Evolutionary conservation across 176 grass and related monocot species (phyloP).

Genomic region (Cenchrus americanus): DNA sequence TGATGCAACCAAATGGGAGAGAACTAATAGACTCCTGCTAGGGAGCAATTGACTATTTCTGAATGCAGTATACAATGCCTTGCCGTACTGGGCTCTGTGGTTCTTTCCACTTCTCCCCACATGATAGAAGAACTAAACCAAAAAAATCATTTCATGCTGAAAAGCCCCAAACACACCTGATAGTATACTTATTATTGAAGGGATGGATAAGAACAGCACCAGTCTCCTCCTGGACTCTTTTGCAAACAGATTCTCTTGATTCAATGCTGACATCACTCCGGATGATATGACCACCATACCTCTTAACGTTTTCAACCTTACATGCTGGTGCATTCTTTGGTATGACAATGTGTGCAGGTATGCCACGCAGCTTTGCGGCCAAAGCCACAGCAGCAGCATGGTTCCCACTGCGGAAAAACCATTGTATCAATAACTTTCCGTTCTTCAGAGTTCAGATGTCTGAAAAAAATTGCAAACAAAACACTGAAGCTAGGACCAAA

Average conservation of each 20-base stretch:
- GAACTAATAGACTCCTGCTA: not conserved
- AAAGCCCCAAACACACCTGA: slow-evolving; percentile 57
- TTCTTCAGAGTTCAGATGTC: not conserved
- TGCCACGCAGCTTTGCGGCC: slow-evolving; percentile 82
- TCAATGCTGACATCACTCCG: slow-evolving; percentile 76
- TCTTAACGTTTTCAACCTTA: slow-evolving; percentile 86
- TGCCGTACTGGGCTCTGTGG: not conserved
- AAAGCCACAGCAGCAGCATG: slow-evolving; percentile 91
- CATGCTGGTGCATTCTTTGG: slow-evolving; percentile 82
- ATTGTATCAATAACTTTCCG: slow-evolving; percentile 1
- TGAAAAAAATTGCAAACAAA: not conserved
- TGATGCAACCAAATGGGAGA: not conserved
- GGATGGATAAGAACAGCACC: slow-evolving; percentile 88
- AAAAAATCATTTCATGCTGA: slow-evolving; percentile 27
- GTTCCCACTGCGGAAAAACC: slow-evolving; percentile 64
- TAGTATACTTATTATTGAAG: slow-evolving; percentile 85
- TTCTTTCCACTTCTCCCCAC: not conserved
- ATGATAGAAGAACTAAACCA: not conserved
- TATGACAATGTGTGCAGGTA: slow-evolving; percentile 91
- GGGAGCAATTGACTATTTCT: not conserved
- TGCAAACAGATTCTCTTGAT: slow-evolving; percentile 76
- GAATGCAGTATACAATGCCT: not conserved
- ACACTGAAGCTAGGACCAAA: slow-evolving; percentile 31
- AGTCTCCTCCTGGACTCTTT: slow-evolving; percentile 77
- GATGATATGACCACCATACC: slow-evolving; percentile 79